Evolutionary conservation across 2,329 filamentous ascomycete species (phyloP).

Genomic region (Hypoxylon sp.): DNA sequence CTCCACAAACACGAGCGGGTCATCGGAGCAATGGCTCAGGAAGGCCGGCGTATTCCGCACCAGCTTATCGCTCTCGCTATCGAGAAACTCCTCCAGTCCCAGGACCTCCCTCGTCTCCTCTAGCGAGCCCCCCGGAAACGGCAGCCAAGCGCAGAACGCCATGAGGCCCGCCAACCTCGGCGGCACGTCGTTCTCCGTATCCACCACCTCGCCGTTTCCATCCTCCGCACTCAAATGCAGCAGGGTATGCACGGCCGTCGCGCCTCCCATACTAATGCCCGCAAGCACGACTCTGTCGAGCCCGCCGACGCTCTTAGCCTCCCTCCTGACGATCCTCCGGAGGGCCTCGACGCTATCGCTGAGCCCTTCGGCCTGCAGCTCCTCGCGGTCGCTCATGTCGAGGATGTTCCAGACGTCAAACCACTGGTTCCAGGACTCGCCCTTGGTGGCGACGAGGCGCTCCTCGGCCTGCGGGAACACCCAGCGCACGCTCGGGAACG

Average conservation of each 20-base stretch:
- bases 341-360: constrained; percentile 57
- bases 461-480: constrained; percentile 63
- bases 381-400: constrained; percentile 59
- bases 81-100: constrained; percentile 41
- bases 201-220: constrained; percentile 31
- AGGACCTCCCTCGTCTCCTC: constrained; percentile 54
- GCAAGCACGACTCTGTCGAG: constrained; percentile 60
- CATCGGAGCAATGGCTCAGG: constrained; percentile 62
- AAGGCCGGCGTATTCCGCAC: constrained; percentile 62
- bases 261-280: constrained; percentile 64
- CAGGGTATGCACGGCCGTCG: constrained; percentile 54
- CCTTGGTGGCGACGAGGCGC: constrained; percentile 48
- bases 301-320: constrained; percentile 57
- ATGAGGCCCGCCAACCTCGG: constrained; percentile 42
- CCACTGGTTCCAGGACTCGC: constrained; percentile 60
- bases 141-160: constrained; percentile 44
- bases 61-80: constrained; percentile 46
- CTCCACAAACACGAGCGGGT: constrained; percentile 58
- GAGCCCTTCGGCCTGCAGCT: constrained; percentile 60
- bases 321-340: constrained; percentile 52
- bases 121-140: constrained; percentile 48
- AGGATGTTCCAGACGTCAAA: constrained; percentile 65
- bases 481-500: constrained; percentile 63
- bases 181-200: constrained; percentile 32
- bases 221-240: constrained; percentile 39